Base-by-base conservation (phyloP, 306 rosid species). In the Ziziphus jujuba region DNA sequence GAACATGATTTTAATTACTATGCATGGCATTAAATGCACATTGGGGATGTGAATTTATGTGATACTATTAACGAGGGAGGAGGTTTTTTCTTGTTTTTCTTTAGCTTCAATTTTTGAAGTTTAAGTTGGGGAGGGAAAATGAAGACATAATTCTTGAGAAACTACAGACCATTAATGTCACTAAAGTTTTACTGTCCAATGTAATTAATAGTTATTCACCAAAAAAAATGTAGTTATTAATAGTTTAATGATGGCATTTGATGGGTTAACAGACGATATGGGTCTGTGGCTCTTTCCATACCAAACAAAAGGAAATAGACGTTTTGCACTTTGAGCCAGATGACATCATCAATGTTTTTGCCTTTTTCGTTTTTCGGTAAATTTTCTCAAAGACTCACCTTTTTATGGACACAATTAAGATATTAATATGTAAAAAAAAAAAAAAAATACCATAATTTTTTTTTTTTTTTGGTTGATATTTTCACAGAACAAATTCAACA, bases 1-100 rank as follows among this genome's bases (percentile, higher is more conserved):
- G 70, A 49, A 45, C 23, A 22, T 17, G 65, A 25, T 61, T 22
- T 53, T 56, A 58, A 62, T 70, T 57, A 77, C 59, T 15, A 70
- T 40, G 64, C 28, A 53, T 20, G 58, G 56, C 68, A 59, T 33
- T 59, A 50, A 64, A 49, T 64, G 61, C 59, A 63, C 69, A 16
- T 58, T 76, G 68, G 71, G 76, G 53, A n/a, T 76, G 22, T 64
- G 72, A 69, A 63, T 47, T 69, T 69, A 49, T 59, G 3, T 48
- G 15, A 12, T 36, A 59, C 80, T 24, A 20, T 17, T 19, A 43
- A 56, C 72, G 20, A 68, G 60, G 70, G 35, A 36, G 10, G 20
- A 52, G 22, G 34, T 60, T 75, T 23, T 10, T 35, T n/a, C 4
- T 12, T 16, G 3, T 9, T 36, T 36, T 36, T 36, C 9, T 40